Evolutionary conservation across 208 protist genomes (phyloP), one percentile per base, ranked within the genome.

Genomic region (Leishmania turanica): DNA sequence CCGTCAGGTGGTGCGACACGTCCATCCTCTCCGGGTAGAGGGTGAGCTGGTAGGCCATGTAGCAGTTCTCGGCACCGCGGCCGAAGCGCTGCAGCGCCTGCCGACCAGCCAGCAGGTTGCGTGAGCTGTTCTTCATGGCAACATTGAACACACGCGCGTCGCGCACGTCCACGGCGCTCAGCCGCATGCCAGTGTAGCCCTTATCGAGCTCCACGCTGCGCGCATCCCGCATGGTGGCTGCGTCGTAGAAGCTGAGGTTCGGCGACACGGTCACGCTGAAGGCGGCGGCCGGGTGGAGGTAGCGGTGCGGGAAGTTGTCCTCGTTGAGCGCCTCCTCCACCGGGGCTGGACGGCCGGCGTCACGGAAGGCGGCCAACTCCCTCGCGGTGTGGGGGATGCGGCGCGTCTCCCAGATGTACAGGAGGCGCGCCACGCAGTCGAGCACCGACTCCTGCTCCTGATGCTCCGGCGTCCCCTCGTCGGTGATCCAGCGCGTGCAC

Each of bases 301-400:
- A 97, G 60, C 94, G 92, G 51, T 97, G 90, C 1, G 92, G 87
- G 75, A 96, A 97, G 83, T 95, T 96, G 79, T 96, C 91, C 40
- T 96, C 94, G 78, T 92, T 87, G 27, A 93, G 79, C n/a, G 91
- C 88, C 74, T 96, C 88, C 80, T 97, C 94, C 62, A 75, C 82
- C 27, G 69, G 75, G 45, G 54, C 77, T 27, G 37, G 40, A 9
- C 66, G 60, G n/a, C 71, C 72, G 11, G 64, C 69, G n/a, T 81
- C 58, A 17, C 73, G 21, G 51, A 78, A 77, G 51, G 80, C 51
- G 49, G 62, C 53, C 45, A 87, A 65, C 83, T 96, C 90, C 11
- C 80, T 75, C 9, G 51, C 70, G 24, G 89, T 97, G 86, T 85
- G 93, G 5, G 93, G 93, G 54, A 97, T 82, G 79, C 89, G 91